Evolutionary conservation across 257 asterid genomes (phyloP).

Genomic region (Solanum dulcamara): DNA sequence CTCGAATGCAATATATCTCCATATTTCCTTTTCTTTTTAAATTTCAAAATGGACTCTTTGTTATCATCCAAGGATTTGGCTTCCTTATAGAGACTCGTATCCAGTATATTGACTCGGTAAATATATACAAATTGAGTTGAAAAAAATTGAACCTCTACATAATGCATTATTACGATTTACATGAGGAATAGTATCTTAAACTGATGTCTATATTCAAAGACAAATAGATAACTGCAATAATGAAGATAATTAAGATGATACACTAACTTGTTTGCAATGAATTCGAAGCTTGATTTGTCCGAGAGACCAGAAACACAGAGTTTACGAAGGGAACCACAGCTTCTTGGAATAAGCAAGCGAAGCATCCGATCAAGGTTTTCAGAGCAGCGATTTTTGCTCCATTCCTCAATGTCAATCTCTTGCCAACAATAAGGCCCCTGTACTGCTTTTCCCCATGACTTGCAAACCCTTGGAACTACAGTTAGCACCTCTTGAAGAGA

Average conservation of each 20-base stretch:
- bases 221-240: not conserved
- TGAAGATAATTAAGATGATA: not conserved
- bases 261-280: constrained; percentile 27
- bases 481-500: constrained; percentile 24
- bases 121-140: not conserved
- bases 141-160: not conserved
- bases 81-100: not conserved
- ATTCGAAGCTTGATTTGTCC: constrained; percentile 9
- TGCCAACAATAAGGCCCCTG: constrained; percentile 38
- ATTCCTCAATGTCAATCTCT: constrained; percentile 35
- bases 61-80: not conserved
- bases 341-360: constrained; percentile 14
- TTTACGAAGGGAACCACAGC: constrained; percentile 17
- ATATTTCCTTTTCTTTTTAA: not conserved
- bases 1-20: not conserved
- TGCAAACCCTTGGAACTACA: constrained; percentile 30
- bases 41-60: not conserved
- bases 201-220: not conserved
- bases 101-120: not conserved
- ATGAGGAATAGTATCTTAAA: not conserved
- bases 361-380: constrained; percentile 21
- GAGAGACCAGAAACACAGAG: constrained; percentile 20
- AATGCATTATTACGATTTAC: not conserved
- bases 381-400: constrained; percentile 16
- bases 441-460: constrained; percentile 24